These are phyloP conservation scores for Metschnikowia cubensis DNA, from an alignment of 805 yeast genomes.

Conservation along the genomic window DNA sequence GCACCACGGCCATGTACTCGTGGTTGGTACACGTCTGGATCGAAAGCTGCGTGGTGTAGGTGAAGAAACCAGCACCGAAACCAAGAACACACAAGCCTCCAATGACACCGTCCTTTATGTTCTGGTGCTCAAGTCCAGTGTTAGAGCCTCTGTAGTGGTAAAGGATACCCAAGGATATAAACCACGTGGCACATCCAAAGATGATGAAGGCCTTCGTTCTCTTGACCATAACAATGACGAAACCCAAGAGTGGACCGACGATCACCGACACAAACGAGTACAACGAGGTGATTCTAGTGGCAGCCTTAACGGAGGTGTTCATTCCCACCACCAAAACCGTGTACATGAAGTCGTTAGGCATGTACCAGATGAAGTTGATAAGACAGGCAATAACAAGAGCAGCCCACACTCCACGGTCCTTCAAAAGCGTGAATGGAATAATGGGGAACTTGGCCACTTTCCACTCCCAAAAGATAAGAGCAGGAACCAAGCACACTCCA, in stretches of 20 bases:
- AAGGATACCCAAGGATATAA: slow-evolving; percentile 58
- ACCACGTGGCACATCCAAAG: slow-evolving; percentile 56
- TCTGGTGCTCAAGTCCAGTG: slow-evolving; percentile 30
- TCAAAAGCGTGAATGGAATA: slow-evolving; percentile 53
- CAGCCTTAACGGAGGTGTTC: slow-evolving; percentile 54
- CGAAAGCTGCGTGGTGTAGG: slow-evolving; percentile 59
- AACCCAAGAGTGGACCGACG: slow-evolving; percentile 56
- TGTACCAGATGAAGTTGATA: slow-evolving; percentile 58
- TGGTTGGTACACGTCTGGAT: slow-evolving; percentile 57
- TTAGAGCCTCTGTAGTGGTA: slow-evolving; percentile 51
- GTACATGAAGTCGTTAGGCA: slow-evolving; percentile 68
- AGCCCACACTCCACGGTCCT: slow-evolving; percentile 71
- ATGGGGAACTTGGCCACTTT: slow-evolving; percentile 58
- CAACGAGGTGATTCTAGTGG: slow-evolving; percentile 60
- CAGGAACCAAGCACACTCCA: slow-evolving; percentile 59
- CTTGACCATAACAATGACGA: slow-evolving; percentile 43
- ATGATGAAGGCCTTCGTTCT: slow-evolving; percentile 57
- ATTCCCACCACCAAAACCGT: slow-evolving; percentile 64
- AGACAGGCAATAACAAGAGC: slow-evolving; percentile 58
- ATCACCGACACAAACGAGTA: slow-evolving; percentile 65
- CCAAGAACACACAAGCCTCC: slow-evolving; percentile 64
- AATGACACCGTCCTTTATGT: slow-evolving; percentile 49
- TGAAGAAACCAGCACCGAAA: slow-evolving; percentile 71
- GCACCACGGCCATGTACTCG: slow-evolving; percentile 59
- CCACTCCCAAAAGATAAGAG: slow-evolving; percentile 58